A percentile compares a stretch with the other conserved stretches of the same genome.
Conservation (phyloP, 139 green algal genomes). For the Coccomyxa sp. region DNA sequence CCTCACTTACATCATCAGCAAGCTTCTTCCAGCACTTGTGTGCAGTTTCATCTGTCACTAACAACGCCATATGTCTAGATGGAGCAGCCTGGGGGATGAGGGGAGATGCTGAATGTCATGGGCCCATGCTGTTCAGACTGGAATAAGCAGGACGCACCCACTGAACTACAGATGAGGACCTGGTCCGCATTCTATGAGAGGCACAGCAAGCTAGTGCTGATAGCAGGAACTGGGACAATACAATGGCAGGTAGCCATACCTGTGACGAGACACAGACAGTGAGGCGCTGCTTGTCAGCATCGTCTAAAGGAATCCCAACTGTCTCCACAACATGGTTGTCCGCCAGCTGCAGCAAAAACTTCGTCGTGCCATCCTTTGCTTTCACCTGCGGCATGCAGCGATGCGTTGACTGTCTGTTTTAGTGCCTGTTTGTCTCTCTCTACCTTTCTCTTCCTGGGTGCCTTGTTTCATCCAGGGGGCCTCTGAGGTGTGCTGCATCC, state of each 20-base stretch:
- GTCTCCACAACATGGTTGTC: constrained; percentile 89
- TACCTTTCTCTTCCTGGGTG: too few species aligned
- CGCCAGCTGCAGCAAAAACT: constrained; percentile 92
- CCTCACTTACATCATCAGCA: too few species aligned
- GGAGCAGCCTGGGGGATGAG: background rate
- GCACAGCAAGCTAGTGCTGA: background rate
- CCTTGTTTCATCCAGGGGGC: too few species aligned
- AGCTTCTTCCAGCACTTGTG: too few species aligned
- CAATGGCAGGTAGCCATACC: constrained; percentile 31
- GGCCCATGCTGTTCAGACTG: background rate
- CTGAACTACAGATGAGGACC: background rate
- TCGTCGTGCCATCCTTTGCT: constrained; percentile 76
- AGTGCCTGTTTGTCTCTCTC: too few species aligned
- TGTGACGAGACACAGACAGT: constrained; percentile 96
- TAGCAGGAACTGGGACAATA: background rate
- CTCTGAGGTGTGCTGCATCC: too few species aligned
- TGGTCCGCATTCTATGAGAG: background rate
- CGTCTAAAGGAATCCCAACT: constrained; percentile 78
- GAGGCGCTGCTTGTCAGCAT: constrained; percentile 51
- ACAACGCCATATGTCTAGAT: background rate
- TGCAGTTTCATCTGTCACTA: too few species aligned
- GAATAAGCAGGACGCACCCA: background rate
- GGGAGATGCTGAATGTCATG: background rate
- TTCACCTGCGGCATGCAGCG: constrained; percentile 26
- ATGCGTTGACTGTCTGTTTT: too few species aligned